Conservation (phyloP, 495 filamentous ascomycete genomes). For the Chaetomium tenue region DNA sequence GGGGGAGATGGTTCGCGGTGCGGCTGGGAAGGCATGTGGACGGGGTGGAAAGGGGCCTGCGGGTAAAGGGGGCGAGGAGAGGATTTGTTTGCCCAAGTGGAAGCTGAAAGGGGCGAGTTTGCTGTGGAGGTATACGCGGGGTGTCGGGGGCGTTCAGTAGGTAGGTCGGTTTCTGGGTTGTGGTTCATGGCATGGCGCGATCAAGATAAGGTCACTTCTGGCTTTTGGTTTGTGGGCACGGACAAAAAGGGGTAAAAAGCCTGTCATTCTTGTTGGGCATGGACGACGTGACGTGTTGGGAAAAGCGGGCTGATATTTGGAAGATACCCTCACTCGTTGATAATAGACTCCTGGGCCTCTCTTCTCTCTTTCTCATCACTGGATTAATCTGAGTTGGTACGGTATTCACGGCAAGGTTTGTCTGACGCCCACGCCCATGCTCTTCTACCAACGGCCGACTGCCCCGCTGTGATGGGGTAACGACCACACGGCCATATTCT, state of each 20-base stretch:
- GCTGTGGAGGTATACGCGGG: slow-evolving; percentile 39
- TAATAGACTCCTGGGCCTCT: neutral
- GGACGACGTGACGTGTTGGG: neutral
- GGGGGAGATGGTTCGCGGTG: slow-evolving; percentile 8
- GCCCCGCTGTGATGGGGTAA: neutral
- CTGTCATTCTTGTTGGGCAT: slow-evolving; percentile 1
- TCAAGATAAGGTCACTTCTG: slow-evolving; percentile 8
- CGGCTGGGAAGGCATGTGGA: slow-evolving; percentile 12
- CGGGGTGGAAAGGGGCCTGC: slow-evolving; percentile 6
- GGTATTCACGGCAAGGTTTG: neutral
- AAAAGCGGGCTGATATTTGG: neutral
- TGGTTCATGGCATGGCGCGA: slow-evolving; percentile 2
- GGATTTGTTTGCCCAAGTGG: slow-evolving; percentile 26
- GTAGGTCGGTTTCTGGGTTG: too few relatives aligned
- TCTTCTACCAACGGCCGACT: neutral
- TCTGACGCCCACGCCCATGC: neutral
- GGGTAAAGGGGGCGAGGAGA: slow-evolving; percentile 13
- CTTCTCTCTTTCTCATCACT: neutral
- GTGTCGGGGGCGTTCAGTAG: slow-evolving; percentile 24
- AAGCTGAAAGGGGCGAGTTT: slow-evolving; percentile 40
- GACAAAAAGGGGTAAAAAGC: neutral
- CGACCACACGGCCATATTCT: neutral
- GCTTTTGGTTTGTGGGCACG: neutral
- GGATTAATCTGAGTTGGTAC: neutral
- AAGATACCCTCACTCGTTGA: slow-evolving; percentile 16